Evolutionary conservation across 176 grass and related monocot species (phyloP), one percentile per base, ranked within the genome.

Genomic region (Guadua angustifolia): DNA sequence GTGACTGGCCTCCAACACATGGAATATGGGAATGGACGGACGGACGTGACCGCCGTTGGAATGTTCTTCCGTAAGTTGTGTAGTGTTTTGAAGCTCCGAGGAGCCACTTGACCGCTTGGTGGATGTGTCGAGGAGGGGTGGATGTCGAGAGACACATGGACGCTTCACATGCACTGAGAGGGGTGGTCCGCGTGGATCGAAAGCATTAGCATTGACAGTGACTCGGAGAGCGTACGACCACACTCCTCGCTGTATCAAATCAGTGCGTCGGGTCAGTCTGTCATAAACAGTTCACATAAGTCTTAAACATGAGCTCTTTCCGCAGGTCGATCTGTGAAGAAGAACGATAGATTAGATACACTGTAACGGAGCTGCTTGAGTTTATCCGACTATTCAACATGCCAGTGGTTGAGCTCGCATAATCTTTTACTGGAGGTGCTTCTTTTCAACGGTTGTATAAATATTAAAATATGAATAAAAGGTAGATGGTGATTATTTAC

Each of bases 1-100:
- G 32, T 70, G 59, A 75, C 71, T 63, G 43, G 19, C 21, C 71
- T 66, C 71, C 71, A 75, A 14, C 55, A 53, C 77, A 29, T 59
- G 69, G 55, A 80, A 81, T 77, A 22, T 63, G 45, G 58, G 49
- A 85, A 69, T 71, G 71, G 64, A 89, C 76, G 33, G 61, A 51
- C 69, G 33, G 82, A 51, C 53, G 68, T 29, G 82, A 40, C 60
- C 60, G 7, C 76, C 42, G 16, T 68, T 75, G 69, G 43, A 89
- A 81, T 46, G 63, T 45, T 69, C 69, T 80, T 80, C 60, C 29
- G 38, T 83, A 84, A 22, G 69, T 74, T 70, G 71, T 74, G 18
- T 66, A 24, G 60, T 39, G 53, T 36, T 45, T 19, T 47, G 35
- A 77, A 77, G 64, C 64, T 22, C 36, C 53, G 18, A 19, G 5